Evolutionary conservation across 495 filamentous ascomycete genomes (phyloP).

Genomic region (Aspergillus biplanus): DNA sequence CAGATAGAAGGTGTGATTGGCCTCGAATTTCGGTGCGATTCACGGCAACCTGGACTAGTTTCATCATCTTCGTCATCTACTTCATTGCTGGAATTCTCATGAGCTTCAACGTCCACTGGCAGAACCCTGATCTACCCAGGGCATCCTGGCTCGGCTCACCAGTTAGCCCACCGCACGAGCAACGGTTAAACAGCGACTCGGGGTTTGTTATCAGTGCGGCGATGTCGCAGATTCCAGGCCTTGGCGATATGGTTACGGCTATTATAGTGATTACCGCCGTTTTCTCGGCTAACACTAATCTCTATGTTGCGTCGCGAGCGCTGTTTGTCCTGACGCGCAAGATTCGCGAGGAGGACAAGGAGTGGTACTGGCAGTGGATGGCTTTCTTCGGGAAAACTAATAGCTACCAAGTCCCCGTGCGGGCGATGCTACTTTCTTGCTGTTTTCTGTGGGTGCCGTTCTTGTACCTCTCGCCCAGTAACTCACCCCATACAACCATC

Average conservation of each 20-base stretch:
- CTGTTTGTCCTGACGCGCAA: constrained; percentile 48
- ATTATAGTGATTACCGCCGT: constrained; percentile 48
- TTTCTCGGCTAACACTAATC: constrained; percentile 44
- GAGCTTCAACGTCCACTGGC: constrained; percentile 44
- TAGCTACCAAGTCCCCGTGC: constrained; percentile 36
- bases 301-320: constrained; percentile 52
- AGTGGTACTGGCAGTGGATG: constrained; percentile 22
- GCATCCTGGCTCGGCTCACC: constrained; percentile 26
- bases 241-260: constrained; percentile 41
- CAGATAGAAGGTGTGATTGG: constrained; percentile 13
- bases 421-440: constrained; percentile 43
- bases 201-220: constrained; percentile 43
- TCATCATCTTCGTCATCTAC: constrained; percentile 32
- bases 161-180: background rate
- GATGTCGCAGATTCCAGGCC: constrained; percentile 28
- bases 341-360: constrained; percentile 18
- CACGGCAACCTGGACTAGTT: constrained; percentile 35
- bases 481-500: constrained; percentile 20
- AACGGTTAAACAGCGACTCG: constrained; percentile 23
- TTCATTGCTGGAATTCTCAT: constrained; percentile 34
- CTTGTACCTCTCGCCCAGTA: constrained; percentile 31
- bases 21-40: constrained; percentile 32
- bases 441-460: constrained; percentile 52
- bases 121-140: constrained; percentile 37
- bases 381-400: constrained; percentile 42